Conservation (phyloP, 768 basidiomycete genomes). For the Rhodotorula paludigena region DNA sequence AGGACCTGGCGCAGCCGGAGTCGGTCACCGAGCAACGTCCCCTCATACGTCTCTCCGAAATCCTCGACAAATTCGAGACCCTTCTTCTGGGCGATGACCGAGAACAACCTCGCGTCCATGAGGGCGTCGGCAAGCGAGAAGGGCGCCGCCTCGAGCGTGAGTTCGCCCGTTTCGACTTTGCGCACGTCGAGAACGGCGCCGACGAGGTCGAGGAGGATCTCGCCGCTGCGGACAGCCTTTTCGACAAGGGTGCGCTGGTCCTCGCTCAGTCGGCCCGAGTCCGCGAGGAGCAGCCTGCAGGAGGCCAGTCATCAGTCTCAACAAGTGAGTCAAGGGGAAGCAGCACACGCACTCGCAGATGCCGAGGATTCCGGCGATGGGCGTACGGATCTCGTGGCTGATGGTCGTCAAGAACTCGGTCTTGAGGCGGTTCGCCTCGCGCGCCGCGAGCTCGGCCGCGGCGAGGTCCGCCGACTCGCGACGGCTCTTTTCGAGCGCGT, state of each 20-base stretch:
- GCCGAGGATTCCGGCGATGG: slow-evolving; percentile 35
- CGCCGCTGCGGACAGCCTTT: slow-evolving; percentile 38
- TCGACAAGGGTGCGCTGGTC: slow-evolving; percentile 18
- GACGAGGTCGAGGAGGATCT: slow-evolving; percentile 37
- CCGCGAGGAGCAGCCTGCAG: background rate
- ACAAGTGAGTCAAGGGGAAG: slow-evolving; percentile 26
- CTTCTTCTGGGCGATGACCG: slow-evolving; percentile 28
- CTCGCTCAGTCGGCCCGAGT: background rate
- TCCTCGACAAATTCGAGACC: slow-evolving; percentile 31
- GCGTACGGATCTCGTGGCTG: slow-evolving; percentile 39
- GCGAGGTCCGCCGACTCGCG: slow-evolving; percentile 19
- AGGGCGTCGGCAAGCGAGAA: slow-evolving; percentile 28
- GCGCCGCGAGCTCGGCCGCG: slow-evolving; percentile 33
- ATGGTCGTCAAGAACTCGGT: slow-evolving; percentile 39
- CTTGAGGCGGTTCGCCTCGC: slow-evolving; percentile 39
- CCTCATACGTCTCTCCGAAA: slow-evolving; percentile 13
- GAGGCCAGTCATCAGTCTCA: background rate
- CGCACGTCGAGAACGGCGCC: slow-evolving; percentile 36
- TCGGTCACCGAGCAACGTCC: slow-evolving; percentile 33
- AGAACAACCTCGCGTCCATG: slow-evolving; percentile 32
- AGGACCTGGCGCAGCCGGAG: slow-evolving; percentile 36
- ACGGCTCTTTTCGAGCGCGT: slow-evolving; percentile 4
- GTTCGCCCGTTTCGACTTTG: slow-evolving; percentile 39
- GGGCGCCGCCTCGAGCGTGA: slow-evolving; percentile 32
- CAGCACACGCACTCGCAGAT: slow-evolving; percentile 25